Conservation (phyloP, 495 filamentous ascomycete species). For the Penicillium arizonense region DNA sequence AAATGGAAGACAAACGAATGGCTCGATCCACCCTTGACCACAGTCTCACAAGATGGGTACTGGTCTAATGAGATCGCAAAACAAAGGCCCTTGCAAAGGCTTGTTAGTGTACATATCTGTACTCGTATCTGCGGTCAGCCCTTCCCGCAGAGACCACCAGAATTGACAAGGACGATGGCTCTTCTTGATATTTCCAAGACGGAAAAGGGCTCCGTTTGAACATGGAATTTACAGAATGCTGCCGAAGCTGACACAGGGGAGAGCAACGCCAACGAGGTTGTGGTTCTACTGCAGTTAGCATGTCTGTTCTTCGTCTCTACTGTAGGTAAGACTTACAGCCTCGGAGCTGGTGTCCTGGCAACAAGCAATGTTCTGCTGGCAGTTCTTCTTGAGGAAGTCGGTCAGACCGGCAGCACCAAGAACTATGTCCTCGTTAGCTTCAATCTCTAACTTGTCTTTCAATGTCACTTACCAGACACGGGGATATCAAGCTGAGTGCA, state of each 20-base stretch:
- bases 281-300: constrained; percentile 15
- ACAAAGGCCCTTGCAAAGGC: constrained; percentile 8
- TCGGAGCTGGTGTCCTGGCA: constrained; percentile 37
- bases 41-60: neutral
- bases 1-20: constrained; percentile 22
- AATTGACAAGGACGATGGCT: constrained; percentile 1
- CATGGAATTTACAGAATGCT: constrained; percentile 34
- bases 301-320: neutral
- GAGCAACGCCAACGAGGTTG: constrained; percentile 41
- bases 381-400: constrained; percentile 40
- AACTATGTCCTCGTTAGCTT: constrained; percentile 4
- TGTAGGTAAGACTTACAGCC: constrained; percentile 21
- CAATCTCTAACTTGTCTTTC: neutral
- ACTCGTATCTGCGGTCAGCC: constrained; percentile 3
- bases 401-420: constrained; percentile 31
- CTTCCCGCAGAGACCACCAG: neutral
- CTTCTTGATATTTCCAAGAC: constrained; percentile 1
- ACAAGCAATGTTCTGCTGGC: constrained; percentile 50
- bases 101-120: constrained; percentile 16
- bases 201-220: neutral
- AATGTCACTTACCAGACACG: constrained; percentile 16
- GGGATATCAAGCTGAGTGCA: constrained; percentile 18
- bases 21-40: constrained; percentile 1
- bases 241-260: constrained; percentile 44
- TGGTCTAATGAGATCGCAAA: neutral